phyloP scores from a whole-genome alignment of 2,329 filamentous ascomycete genomes.

The Beauveria medogensis region DNA sequence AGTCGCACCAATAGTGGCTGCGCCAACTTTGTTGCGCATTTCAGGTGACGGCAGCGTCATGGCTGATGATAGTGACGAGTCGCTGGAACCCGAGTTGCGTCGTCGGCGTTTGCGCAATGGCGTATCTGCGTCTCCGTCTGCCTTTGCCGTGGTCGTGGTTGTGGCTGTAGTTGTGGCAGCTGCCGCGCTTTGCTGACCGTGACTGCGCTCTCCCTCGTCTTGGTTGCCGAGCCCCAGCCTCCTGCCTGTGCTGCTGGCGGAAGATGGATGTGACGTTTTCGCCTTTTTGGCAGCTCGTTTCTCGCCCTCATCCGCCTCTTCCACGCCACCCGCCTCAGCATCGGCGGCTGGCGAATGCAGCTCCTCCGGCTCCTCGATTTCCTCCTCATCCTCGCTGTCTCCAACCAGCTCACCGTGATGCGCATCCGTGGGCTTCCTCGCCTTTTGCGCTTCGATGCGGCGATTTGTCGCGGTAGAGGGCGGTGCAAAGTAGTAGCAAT shows the following conservation, averaged over 20 bases:
- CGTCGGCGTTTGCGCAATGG: conserved; percentile 28
- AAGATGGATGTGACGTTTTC: conserved; percentile 20
- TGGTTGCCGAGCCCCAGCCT: background rate
- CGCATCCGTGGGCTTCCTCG: conserved; percentile 30
- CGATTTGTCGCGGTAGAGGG: conserved; percentile 31
- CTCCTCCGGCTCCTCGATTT: conserved; percentile 16
- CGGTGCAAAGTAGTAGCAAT: conserved; percentile 46
- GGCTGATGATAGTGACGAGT: conserved; percentile 34
- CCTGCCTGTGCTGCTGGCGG: conserved; percentile 7
- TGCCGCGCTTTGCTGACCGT: background rate
- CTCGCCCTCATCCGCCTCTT: conserved; percentile 11
- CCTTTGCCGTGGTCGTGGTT: conserved; percentile 2
- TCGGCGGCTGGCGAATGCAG: background rate
- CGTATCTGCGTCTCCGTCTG: conserved; percentile 22
- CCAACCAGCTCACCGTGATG: conserved; percentile 41
- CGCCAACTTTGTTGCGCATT: conserved; percentile 6
- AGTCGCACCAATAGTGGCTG: background rate
- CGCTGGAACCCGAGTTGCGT: conserved; percentile 31
- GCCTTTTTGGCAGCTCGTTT: conserved; percentile 28
- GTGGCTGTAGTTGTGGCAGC: background rate
- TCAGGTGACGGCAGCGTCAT: conserved; percentile 33
- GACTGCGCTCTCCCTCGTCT: background rate
- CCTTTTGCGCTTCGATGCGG: conserved; percentile 34
- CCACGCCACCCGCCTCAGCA: background rate
- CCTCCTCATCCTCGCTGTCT: conserved; percentile 28